A percentile compares a stretch with the other conserved stretches of the same genome.
Evolutionary conservation across 768 basidiomycete genomes (phyloP).

Genomic region (Hysterangium stoloniferum): DNA sequence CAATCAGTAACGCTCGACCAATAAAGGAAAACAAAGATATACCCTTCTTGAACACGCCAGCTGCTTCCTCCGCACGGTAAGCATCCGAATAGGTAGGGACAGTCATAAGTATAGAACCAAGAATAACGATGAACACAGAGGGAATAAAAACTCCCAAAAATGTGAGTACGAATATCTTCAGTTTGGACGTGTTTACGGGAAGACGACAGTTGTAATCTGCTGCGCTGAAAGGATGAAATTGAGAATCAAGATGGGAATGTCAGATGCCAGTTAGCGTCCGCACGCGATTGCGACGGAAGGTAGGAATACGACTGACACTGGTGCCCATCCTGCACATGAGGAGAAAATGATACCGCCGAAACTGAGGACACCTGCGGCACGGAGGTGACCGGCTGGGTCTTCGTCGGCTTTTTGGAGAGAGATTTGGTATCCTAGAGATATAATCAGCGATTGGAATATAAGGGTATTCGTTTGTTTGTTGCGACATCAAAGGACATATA

Average conservation of each 20-base stretch:
- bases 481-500: too few species aligned
- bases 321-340: constrained; percentile 33
- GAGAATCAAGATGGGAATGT: too few species aligned
- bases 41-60: constrained; percentile 36
- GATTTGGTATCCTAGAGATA: neutral
- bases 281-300: neutral
- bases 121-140: constrained; percentile 28
- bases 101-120: constrained; percentile 36
- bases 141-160: constrained; percentile 46
- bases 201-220: constrained; percentile 49
- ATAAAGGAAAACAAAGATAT: constrained; percentile 18
- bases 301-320: neutral
- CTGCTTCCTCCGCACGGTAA: constrained; percentile 32
- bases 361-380: constrained; percentile 38
- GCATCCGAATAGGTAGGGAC: constrained; percentile 35
- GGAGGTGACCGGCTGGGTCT: constrained; percentile 34
- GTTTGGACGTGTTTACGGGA: constrained; percentile 34
- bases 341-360: constrained; percentile 49
- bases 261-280: too few species aligned
- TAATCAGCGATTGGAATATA: too few species aligned
- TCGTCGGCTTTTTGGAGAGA: constrained; percentile 32
- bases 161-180: constrained; percentile 40
- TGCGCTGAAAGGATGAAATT: constrained; percentile 36
- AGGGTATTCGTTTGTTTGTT: too few species aligned
- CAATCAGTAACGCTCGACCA: neutral